A percentile compares a stretch with the other conserved stretches of the same genome.
Evolutionary conservation across 2,329 filamentous ascomycete genomes (phyloP).

Genomic region (Cercospora berteroae): DNA sequence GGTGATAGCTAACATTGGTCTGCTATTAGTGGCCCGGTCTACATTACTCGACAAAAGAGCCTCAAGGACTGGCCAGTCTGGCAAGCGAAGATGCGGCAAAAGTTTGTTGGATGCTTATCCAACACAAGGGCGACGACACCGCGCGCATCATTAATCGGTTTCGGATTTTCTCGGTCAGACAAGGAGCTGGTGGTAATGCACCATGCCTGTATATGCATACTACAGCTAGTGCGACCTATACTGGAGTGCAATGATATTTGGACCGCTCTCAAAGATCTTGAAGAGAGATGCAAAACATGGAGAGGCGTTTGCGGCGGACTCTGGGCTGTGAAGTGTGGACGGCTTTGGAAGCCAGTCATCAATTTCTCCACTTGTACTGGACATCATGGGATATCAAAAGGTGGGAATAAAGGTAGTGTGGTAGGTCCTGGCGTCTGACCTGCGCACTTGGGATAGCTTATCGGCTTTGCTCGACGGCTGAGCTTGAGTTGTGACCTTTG

Average conservation of each 20-base stretch:
- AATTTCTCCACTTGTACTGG: not conserved
- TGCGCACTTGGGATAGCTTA: not conserved
- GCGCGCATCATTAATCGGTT: not conserved
- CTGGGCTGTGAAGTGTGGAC: not conserved
- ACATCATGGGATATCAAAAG: not conserved
- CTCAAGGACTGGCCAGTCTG: not conserved
- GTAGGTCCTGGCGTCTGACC: not conserved
- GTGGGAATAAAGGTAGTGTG: not conserved
- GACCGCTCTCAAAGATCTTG: too few relatives aligned
- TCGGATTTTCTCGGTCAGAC: not conserved
- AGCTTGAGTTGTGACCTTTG: not conserved
- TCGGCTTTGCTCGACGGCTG: not conserved
- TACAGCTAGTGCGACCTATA: not conserved
- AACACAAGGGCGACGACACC: not conserved
- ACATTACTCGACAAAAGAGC: not conserved
- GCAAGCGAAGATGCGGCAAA: not conserved
- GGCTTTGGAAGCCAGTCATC: not conserved
- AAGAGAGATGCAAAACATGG: not conserved
- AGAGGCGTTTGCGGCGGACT: not conserved
- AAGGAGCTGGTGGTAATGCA: not conserved
- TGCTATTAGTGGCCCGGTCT: not conserved
- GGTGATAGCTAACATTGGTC: not conserved
- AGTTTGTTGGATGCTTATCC: not conserved
- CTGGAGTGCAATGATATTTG: not conserved
- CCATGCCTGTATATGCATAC: not conserved